Conservation (phyloP, 2,329 filamentous ascomycete genomes). For the Leptographium flavum region DNA sequence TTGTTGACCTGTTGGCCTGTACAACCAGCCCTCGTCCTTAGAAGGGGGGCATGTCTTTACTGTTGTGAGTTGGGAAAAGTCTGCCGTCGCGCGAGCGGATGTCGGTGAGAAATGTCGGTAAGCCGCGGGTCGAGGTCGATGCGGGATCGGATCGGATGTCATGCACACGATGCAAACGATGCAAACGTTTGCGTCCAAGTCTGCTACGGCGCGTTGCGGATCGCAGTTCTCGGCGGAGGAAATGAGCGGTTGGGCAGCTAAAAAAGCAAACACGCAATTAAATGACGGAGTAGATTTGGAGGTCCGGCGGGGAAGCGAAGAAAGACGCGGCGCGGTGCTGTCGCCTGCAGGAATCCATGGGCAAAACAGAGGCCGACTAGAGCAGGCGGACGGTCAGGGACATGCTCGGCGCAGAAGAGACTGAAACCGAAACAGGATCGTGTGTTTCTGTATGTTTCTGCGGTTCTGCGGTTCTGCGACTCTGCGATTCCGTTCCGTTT, state of each 20-base stretch:
- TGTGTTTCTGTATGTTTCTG: conserved; percentile 3
- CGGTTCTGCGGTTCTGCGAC: too few species aligned
- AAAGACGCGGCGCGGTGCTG: not conserved
- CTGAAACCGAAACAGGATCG: conserved; percentile 1
- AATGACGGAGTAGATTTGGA: not conserved
- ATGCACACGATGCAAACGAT: too few species aligned
- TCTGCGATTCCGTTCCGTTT: too few species aligned
- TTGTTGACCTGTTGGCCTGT: not conserved
- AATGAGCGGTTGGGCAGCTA: not conserved
- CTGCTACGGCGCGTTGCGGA: not conserved
- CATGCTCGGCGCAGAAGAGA: conserved; percentile 3
- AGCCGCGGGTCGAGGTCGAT: too few species aligned
- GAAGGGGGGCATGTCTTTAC: not conserved
- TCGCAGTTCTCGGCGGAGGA: not conserved
- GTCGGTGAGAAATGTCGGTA: too few species aligned
- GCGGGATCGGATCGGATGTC: too few species aligned
- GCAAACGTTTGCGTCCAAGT: not conserved
- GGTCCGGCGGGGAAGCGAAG: not conserved
- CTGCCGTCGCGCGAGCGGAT: too few species aligned
- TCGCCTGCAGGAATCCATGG: not conserved
- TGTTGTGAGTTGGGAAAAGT: too few species aligned
- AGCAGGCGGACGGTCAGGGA: not conserved
- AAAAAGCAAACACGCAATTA: not conserved
- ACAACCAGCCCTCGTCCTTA: not conserved
- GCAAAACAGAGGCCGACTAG: not conserved